phyloP scores from a whole-genome alignment of 2,329 filamentous ascomycete species.

The Monilinia laxa region DNA sequence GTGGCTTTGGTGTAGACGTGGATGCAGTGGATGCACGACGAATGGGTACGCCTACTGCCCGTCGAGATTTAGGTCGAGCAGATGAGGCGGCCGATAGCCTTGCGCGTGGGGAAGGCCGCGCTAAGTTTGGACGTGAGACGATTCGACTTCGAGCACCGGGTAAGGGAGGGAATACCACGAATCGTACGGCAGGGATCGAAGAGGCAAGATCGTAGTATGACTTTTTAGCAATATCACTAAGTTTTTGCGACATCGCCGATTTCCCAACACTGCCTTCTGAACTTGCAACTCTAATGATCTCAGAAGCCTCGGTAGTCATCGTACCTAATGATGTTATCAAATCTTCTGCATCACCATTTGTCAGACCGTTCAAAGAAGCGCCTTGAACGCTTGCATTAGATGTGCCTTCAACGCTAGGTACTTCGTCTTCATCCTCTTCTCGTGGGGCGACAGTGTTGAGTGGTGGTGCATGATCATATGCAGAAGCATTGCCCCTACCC shows the following conservation, averaged over 20 bases:
- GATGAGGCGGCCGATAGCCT: conserved; percentile 20
- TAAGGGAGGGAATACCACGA: conserved; percentile 74
- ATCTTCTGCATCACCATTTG: conserved; percentile 32
- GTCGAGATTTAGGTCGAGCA: conserved; percentile 29
- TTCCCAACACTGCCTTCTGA: conserved; percentile 28
- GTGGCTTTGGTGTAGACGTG: conserved; percentile 30
- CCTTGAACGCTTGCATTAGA: conserved; percentile 32
- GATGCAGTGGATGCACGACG: conserved; percentile 28
- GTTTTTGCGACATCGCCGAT: conserved; percentile 29
- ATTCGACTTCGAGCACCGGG: conserved; percentile 49
- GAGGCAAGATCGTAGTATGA: conserved; percentile 37
- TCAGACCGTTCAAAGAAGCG: conserved; percentile 30
- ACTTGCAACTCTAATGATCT: conserved; percentile 27
- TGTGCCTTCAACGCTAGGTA: conserved; percentile 30
- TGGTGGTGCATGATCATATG: conserved; percentile 78
- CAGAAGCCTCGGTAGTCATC: conserved; percentile 33
- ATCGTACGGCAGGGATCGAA: conserved; percentile 66
- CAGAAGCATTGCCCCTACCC: conserved; percentile 79
- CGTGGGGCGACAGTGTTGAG: conserved; percentile 85
- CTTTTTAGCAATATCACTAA: conserved; percentile 34
- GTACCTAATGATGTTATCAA: conserved; percentile 37
- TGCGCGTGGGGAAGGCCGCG: conserved; percentile 28
- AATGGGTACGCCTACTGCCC: neutral
- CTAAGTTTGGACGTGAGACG: conserved; percentile 34
- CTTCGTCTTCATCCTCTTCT: conserved; percentile 61